Evolutionary conservation across 352 stramenopile genomes (phyloP).

Genomic region (Phytopythium delawarense): DNA sequence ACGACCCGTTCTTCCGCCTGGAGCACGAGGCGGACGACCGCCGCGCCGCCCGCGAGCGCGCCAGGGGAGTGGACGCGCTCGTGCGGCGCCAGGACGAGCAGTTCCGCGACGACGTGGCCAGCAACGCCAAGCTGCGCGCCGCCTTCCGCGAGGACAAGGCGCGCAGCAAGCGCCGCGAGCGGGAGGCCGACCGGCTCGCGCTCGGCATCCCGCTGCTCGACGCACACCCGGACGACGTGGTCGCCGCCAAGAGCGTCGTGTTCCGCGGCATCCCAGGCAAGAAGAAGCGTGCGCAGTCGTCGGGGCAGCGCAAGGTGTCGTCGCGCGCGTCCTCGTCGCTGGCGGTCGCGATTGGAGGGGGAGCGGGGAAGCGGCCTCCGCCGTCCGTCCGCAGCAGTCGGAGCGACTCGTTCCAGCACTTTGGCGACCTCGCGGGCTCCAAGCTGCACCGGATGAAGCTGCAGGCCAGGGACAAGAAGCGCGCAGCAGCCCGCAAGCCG

Average conservation of each 20-base stretch:
- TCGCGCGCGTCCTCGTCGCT: background rate
- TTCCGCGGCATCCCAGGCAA: conserved; percentile 51
- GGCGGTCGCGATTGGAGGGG: background rate
- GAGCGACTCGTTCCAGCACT: conserved; percentile 50
- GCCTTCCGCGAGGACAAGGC: conserved; percentile 62
- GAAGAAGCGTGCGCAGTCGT: background rate
- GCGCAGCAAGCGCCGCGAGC: conserved; percentile 30
- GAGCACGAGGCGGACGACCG: conserved; percentile 81
- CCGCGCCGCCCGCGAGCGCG: conserved; percentile 34
- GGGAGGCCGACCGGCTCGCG: conserved; percentile 34
- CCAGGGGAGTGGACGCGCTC: conserved; percentile 47
- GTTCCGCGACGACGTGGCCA: conserved; percentile 66
- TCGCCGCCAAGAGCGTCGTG: conserved; percentile 46
- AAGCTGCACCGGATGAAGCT: conserved; percentile 47
- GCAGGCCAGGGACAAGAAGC: conserved; percentile 2
- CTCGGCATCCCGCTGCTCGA: conserved; percentile 62
- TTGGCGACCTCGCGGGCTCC: conserved; percentile 50
- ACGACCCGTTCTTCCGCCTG: conserved; percentile 71
- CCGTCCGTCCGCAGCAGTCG: background rate
- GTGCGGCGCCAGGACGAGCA: conserved; percentile 51
- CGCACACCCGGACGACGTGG: conserved; percentile 49
- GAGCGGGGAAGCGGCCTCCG: background rate
- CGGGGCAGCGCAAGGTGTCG: background rate
- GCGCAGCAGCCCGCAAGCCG: background rate
- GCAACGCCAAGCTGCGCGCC: conserved; percentile 51